A percentile compares a stretch with the other conserved stretches of the same genome.
Conservation (phyloP, 2,329 filamentous ascomycete genomes). For the Madurella fahalii region DNA sequence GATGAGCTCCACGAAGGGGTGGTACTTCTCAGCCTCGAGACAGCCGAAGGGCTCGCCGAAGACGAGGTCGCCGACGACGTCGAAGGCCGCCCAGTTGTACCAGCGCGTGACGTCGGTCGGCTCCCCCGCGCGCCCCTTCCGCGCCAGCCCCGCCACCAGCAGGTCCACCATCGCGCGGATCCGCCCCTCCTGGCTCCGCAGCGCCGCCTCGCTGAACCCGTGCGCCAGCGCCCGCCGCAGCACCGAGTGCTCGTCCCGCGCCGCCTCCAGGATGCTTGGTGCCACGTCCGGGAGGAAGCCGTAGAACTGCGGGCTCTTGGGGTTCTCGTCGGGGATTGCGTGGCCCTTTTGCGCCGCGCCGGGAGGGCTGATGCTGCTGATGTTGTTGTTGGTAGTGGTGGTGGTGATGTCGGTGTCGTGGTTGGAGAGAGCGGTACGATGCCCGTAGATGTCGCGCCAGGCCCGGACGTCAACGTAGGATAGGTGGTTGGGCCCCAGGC, state of each 20-base stretch:
- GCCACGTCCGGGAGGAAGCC: conserved; percentile 19
- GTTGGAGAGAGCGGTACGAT: conserved; percentile 14
- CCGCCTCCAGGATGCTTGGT: conserved; percentile 8
- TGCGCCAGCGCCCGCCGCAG: conserved; percentile 19
- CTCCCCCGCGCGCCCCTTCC: not conserved
- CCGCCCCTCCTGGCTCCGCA: conserved; percentile 18
- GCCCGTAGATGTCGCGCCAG: conserved; percentile 35
- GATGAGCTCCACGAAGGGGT: conserved; percentile 18
- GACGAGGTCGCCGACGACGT: conserved; percentile 25
- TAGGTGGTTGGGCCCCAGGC: conserved; percentile 40
- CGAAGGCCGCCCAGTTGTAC: conserved; percentile 26
- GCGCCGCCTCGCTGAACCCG: conserved; percentile 21
- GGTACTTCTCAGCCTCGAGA: conserved; percentile 20
- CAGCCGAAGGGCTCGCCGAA: conserved; percentile 27
- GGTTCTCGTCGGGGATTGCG: conserved; percentile 3
- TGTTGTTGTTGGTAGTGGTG: not conserved
- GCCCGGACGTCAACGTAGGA: conserved; percentile 33
- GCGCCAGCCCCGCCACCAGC: conserved; percentile 16
- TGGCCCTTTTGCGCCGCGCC: too few relatives aligned
- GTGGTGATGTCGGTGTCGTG: not conserved
- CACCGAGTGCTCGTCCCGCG: conserved; percentile 12
- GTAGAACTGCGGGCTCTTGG: conserved; percentile 16
- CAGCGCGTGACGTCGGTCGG: conserved; percentile 19
- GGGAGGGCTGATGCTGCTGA: conserved; percentile 3
- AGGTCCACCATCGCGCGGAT: conserved; percentile 16